phyloP scores from a whole-genome alignment of 1,284 basidiomycete genomes.

The Malassezia furfur region DNA sequence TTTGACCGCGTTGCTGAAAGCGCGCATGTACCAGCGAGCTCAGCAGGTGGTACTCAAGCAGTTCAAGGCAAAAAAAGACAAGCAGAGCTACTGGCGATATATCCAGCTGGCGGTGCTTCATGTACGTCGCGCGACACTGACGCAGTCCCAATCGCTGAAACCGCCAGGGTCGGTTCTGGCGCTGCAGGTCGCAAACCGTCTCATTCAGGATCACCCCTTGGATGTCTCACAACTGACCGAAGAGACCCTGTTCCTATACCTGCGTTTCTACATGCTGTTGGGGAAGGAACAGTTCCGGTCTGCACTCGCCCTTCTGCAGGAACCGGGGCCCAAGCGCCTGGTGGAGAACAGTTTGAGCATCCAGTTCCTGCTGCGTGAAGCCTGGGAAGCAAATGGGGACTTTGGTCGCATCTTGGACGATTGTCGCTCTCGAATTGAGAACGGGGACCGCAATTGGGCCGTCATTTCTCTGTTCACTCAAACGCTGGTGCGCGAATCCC shows the following conservation, averaged over 20 bases:
- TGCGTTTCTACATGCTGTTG: conserved; percentile 4
- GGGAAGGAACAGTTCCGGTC: background rate
- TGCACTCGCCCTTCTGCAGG: conserved; percentile 6
- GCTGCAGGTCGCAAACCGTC: conserved; percentile 10
- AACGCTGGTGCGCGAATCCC: background rate
- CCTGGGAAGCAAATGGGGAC: conserved; percentile 4
- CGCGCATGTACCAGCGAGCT: conserved; percentile 13
- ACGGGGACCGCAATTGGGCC: conserved; percentile 18
- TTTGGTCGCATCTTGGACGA: conserved; percentile 5
- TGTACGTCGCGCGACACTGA: background rate
- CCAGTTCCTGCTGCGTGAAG: conserved; percentile 9
- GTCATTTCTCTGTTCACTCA: conserved; percentile 5
- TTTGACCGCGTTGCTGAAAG: conserved; percentile 1
- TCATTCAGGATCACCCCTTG: conserved; percentile 6
- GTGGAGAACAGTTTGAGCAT: conserved; percentile 8
- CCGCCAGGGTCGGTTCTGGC: conserved; percentile 11
- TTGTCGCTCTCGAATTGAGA: conserved; percentile 5
- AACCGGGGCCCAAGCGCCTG: background rate
- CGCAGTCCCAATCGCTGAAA: conserved; percentile 8
- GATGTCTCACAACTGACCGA: background rate
- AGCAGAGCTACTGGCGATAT: conserved; percentile 11
- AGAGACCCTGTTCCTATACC: conserved; percentile 13
- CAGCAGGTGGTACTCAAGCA: conserved; percentile 6
- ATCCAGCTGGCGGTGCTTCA: conserved; percentile 8
- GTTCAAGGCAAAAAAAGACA: background rate